Conservation (phyloP, 1,284 basidiomycete genomes). For the Ceratobasidium sp. region DNA sequence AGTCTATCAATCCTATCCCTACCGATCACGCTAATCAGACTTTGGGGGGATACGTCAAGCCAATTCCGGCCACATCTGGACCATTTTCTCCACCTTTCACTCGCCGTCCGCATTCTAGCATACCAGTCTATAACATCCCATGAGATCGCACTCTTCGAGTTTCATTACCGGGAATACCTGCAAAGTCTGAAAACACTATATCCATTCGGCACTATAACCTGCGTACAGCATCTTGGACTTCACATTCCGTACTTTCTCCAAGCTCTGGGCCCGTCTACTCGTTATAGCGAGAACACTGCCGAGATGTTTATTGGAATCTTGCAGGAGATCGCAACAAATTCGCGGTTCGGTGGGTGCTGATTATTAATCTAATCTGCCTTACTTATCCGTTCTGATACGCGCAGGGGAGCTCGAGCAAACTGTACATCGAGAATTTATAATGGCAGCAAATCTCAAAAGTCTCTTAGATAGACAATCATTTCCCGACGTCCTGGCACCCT, state of each 20-base stretch:
- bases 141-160: neutral
- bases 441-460: too few relatives aligned
- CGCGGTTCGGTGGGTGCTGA: slow-evolving; percentile 35
- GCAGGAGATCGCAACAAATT: slow-evolving; percentile 33
- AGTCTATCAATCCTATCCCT: slow-evolving; percentile 43
- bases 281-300: slow-evolving; percentile 14
- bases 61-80: neutral
- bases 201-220: neutral
- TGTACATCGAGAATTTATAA: too few relatives aligned
- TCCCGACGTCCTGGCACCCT: too few relatives aligned
- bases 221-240: neutral
- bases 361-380: too few relatives aligned
- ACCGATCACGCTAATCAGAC: slow-evolving; percentile 39
- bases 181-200: neutral
- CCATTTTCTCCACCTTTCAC: slow-evolving; percentile 9
- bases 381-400: too few relatives aligned
- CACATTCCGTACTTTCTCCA: slow-evolving; percentile 1
- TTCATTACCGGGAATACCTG: neutral
- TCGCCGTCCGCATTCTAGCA: neutral
- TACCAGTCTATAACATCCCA: neutral
- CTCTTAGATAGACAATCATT: too few relatives aligned
- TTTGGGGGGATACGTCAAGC: slow-evolving; percentile 12
- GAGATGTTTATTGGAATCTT: slow-evolving; percentile 45
- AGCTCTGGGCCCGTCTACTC: neutral
- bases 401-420: too few relatives aligned